Evolutionary conservation across 176 grass and related monocot genomes (phyloP).

Genomic region (Pontederia crassipes): DNA sequence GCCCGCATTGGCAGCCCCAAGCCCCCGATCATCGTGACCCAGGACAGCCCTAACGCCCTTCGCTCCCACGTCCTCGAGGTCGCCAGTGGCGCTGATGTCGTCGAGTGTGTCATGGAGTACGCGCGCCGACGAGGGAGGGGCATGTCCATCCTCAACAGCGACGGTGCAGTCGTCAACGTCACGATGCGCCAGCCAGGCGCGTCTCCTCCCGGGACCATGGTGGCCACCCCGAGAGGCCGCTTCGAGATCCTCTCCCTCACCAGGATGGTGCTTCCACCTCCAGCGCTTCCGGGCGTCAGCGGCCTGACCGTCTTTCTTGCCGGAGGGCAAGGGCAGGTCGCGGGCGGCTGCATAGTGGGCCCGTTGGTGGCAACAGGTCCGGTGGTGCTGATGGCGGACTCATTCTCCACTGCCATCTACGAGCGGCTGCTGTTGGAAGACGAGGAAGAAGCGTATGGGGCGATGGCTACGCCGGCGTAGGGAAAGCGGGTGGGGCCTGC

Average conservation of each 20-base stretch:
- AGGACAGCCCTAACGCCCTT: conserved; percentile 5
- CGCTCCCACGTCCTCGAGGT: too few species aligned
- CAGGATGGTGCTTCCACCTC: not conserved
- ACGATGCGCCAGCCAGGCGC: not conserved
- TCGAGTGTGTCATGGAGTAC: not conserved
- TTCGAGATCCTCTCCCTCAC: too few species aligned
- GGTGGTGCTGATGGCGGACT: conserved; percentile 4
- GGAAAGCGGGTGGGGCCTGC: not conserved
- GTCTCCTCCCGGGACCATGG: too few species aligned
- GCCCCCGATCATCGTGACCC: conserved; percentile 8
- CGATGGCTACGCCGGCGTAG: not conserved
- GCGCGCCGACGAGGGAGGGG: not conserved
- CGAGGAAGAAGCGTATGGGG: not conserved
- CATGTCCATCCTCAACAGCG: not conserved
- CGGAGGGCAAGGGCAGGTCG: too few species aligned
- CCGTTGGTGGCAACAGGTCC: not conserved
- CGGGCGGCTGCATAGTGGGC: not conserved
- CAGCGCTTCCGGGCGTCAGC: too few species aligned
- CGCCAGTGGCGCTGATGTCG: not conserved
- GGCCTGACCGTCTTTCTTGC: too few species aligned
- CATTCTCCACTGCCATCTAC: not conserved
- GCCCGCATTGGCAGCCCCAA: too few species aligned
- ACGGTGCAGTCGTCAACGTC: conserved; percentile 1
- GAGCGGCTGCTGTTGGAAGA: not conserved
- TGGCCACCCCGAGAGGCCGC: too few species aligned